Evolutionary conservation across 2,329 filamentous ascomycete genomes (phyloP), one percentile per base, ranked within the genome.

Genomic region (Chaetomium olivaceum): DNA sequence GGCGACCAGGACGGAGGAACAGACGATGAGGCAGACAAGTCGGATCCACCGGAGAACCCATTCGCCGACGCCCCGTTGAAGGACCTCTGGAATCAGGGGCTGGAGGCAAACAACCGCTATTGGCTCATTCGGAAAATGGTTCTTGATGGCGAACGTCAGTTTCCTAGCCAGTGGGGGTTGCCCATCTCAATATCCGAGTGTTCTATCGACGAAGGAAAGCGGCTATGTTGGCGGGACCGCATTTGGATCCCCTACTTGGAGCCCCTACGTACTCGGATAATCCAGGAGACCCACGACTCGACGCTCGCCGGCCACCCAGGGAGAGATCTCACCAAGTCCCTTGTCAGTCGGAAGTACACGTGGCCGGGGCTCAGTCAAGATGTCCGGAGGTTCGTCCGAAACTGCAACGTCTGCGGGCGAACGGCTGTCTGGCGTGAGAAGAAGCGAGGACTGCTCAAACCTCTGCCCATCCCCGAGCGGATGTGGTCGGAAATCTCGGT

Each of bases 61-160:
- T 64, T 64, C 19, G 1, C 43, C n/a, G n/a, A 48, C 2, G 21
- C 4, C 5, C 62, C 46, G 7, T 14, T 63, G 5, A 63, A 23
- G 21, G 27, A 54, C 16, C 56, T 59, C 1, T 64, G 21, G 56
- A 33, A 59, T 5, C 33, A 64, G 27, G 62, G 46, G 21, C 52
- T 64, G 2, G 56, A 64, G 11, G 62, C 48, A 3, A 64, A 64
- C n/a, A 64, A 64, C 62, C 56, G 48, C 2, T 64, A 59, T 12
- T 64, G 33, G 62, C 31, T 58, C 1, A 64, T 64, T 36, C 33
- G 48, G 9, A 3, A 54, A 3, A 19, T 59, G 48, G 55, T 64
- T n/a, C n/a, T 2, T 1, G 62, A 64, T 12, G 48, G 55, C n/a
- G 33, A 48, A 12, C 19, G 50, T 2, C 33, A 64, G 36, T 19